Evolutionary conservation across 2,329 filamentous ascomycete genomes (phyloP), one percentile per base, ranked within the genome.

Genomic region (Apiospora aurea): DNA sequence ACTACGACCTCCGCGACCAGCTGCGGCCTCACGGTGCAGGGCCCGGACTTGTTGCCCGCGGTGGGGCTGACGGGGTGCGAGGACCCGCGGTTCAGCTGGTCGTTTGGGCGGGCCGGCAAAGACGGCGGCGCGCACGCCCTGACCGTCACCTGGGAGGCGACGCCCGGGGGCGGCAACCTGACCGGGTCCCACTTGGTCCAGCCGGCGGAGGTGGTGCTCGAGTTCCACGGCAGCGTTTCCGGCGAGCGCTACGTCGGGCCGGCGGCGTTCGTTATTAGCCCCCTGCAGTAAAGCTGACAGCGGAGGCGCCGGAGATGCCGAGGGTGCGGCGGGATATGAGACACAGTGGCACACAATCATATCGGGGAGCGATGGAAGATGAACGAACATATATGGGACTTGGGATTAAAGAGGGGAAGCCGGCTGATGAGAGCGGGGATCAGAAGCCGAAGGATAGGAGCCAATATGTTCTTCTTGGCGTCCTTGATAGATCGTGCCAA

Each of bases 191-290:
- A 69, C 47, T 47, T 57, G 21, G n/a, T 69, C 47, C 21, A 26
- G 47, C 47, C 68, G 34, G 68, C 53, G 34, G 68, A 69, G 47
- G 38, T 69, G 4, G 68, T 53, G 18, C 47, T n/a, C 47, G 68
- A 69, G 46, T 44, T 44, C 68, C 46, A 53, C 34, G 68, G 68
- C 68, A 69, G 68, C 47, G 68, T 69, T 21, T 14, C 16, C 21
- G 57, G 21, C 26, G 46, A 69, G 68, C 46, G 68, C 46, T 69
- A 69, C 68, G 68, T 69, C 47, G 68, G 68, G 11, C 68, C 68
- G 26, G 18, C 68, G n/a, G 21, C 18, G 2, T 69, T 69, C 10
- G 47, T 41, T 11, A 69, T 69, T n/a, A 53, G 29, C 21, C 68
- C 68, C 34, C n/a, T 69, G 68, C 34, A 29, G 26, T 24, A 47